Evolutionary conservation across 164 flowering plant genomes (phyloP).

Genomic region (Akebia trifoliata): DNA sequence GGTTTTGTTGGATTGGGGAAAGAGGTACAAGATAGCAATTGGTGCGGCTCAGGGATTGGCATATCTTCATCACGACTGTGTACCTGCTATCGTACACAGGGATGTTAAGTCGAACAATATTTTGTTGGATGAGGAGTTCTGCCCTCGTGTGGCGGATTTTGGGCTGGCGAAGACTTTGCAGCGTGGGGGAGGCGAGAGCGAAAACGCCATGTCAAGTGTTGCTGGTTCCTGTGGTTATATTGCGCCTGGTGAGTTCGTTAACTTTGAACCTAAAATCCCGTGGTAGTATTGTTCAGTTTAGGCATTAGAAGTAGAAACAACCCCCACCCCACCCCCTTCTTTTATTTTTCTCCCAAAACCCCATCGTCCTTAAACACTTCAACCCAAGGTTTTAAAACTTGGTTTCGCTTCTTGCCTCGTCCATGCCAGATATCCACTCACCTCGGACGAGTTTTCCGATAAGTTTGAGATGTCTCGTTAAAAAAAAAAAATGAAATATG

Average conservation of each 20-base stretch:
- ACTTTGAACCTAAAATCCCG: too few relatives aligned
- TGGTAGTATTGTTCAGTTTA: too few relatives aligned
- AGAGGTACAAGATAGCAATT: slow-evolving; percentile 43
- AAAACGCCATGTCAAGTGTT: slow-evolving; percentile 37
- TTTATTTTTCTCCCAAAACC: background rate
- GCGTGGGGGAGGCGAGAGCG: slow-evolving; percentile 14
- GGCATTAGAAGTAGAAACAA: too few relatives aligned
- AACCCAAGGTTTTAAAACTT: too few relatives aligned
- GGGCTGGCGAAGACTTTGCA: slow-evolving; percentile 63
- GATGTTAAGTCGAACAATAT: slow-evolving; percentile 77
- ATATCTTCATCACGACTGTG: slow-evolving; percentile 76
- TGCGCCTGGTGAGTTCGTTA: slow-evolving; percentile 58
- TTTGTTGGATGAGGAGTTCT: slow-evolving; percentile 50
- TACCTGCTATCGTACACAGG: slow-evolving; percentile 66
- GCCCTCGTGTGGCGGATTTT: slow-evolving; percentile 67
- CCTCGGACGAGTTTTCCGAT: too few relatives aligned
- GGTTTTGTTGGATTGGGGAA: slow-evolving; percentile 40
- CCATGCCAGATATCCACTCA: too few relatives aligned
- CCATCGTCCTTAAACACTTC: too few relatives aligned
- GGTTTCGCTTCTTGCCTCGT: too few relatives aligned
- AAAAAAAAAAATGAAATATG: too few relatives aligned
- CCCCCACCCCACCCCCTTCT: too few relatives aligned
- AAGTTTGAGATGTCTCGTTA: too few relatives aligned
- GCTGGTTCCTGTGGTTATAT: slow-evolving; percentile 87
- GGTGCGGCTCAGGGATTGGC: slow-evolving; percentile 75